These are phyloP conservation scores for Arabis hirsuta DNA, from an alignment of 345 rosid species.

Conservation along the genomic window DNA sequence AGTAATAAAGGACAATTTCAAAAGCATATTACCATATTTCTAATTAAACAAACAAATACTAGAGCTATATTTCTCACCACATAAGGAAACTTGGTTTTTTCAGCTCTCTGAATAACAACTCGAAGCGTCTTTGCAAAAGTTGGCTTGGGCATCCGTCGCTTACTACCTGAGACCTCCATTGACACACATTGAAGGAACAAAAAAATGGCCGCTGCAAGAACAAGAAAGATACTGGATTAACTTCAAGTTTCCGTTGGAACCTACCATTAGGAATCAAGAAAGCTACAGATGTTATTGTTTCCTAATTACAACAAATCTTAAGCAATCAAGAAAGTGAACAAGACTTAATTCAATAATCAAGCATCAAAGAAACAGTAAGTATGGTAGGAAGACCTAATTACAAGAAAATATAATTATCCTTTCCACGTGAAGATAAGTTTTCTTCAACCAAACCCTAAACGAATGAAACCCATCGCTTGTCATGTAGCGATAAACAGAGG, in stretches of 20 bases:
- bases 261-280: constrained; percentile 69
- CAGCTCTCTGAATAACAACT: constrained; percentile 68
- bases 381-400: background rate
- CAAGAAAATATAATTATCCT: background rate
- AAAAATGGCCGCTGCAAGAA: constrained; percentile 83
- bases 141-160: constrained; percentile 67
- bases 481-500: background rate
- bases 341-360: background rate
- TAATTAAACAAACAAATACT: too few relatives aligned
- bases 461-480: background rate
- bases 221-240: constrained; percentile 31
- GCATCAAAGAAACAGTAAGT: background rate
- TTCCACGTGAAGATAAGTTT: constrained; percentile 12
- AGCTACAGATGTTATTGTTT: too few relatives aligned
- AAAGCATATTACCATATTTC: constrained; percentile 2
- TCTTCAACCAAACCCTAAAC: constrained; percentile 1
- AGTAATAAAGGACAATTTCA: background rate
- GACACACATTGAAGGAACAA: constrained; percentile 67
- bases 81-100: constrained; percentile 59
- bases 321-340: constrained; percentile 38
- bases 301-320: constrained; percentile 7
- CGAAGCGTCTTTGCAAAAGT: constrained; percentile 71
- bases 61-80: constrained; percentile 47
- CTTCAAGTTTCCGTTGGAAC: constrained; percentile 23
- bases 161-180: constrained; percentile 72